Conservation (phyloP, 768 basidiomycete genomes). For the Amanita pallidorosea region DNA sequence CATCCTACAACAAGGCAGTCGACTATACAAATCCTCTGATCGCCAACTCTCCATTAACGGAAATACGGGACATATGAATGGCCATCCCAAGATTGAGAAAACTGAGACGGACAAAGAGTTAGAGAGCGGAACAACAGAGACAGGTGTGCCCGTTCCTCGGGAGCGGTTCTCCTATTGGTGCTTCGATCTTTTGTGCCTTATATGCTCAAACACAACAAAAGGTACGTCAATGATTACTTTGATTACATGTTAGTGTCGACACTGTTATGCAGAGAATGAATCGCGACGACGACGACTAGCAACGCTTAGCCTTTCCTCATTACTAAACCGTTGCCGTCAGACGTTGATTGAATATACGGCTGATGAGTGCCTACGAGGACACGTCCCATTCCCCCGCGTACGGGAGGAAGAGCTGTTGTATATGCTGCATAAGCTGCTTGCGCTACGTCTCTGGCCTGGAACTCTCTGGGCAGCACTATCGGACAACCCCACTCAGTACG, state of each 20-base stretch:
- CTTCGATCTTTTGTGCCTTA: slow-evolving; percentile 74
- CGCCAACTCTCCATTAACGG: background rate
- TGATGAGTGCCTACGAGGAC: slow-evolving; percentile 78
- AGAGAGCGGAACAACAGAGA: slow-evolving; percentile 50
- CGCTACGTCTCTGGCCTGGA: slow-evolving; percentile 64
- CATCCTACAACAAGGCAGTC: slow-evolving; percentile 64
- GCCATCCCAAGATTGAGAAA: slow-evolving; percentile 18
- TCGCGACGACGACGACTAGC: slow-evolving; percentile 56
- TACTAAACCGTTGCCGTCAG: slow-evolving; percentile 67
- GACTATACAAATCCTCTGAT: slow-evolving; percentile 36
- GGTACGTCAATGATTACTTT: slow-evolving; percentile 26
- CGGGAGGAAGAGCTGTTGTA: slow-evolving; percentile 88
- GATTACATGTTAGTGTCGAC: background rate
- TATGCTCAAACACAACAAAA: slow-evolving; percentile 58
- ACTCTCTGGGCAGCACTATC: slow-evolving; percentile 70
- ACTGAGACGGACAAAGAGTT: slow-evolving; percentile 25
- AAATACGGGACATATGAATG: background rate
- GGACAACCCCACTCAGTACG: slow-evolving; percentile 46
- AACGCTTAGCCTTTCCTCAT: slow-evolving; percentile 54
- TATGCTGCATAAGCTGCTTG: slow-evolving; percentile 65
- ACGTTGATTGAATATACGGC: slow-evolving; percentile 69
- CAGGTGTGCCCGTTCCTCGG: slow-evolving; percentile 46
- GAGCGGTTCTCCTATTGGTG: slow-evolving; percentile 93
- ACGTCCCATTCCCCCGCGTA: slow-evolving; percentile 76
- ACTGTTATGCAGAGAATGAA: slow-evolving; percentile 40